Conservation (phyloP, 768 basidiomycete genomes). For the Candolleomyces efflorescens region DNA sequence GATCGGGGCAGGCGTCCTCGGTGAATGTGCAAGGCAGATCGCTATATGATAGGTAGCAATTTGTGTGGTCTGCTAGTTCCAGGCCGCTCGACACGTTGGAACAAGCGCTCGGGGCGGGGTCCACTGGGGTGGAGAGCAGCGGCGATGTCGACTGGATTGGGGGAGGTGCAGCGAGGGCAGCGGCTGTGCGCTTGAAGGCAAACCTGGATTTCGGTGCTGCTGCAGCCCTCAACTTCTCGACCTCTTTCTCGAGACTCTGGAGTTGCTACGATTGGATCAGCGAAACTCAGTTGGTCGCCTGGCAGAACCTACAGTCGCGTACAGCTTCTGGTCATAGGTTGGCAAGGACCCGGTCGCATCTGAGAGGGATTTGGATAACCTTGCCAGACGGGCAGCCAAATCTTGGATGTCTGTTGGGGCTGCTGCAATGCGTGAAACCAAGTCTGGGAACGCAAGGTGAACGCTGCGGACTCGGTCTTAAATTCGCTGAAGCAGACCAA, state of each 20-base stretch:
- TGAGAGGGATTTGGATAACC: constrained; percentile 55
- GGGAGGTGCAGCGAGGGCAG: constrained; percentile 9
- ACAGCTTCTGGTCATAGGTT: constrained; percentile 70
- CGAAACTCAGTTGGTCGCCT: background rate
- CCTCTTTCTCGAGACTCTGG: constrained; percentile 40
- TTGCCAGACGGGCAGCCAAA: constrained; percentile 48
- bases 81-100: constrained; percentile 29
- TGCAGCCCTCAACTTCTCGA: constrained; percentile 4
- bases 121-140: constrained; percentile 4
- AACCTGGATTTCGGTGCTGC: constrained; percentile 55
- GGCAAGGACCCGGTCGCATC: constrained; percentile 66
- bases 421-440: constrained; percentile 42
- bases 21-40: constrained; percentile 24
- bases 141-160: background rate
- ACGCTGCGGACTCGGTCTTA: constrained; percentile 4
- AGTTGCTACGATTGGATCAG: constrained; percentile 39
- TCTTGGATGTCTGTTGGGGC: constrained; percentile 36
- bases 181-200: constrained; percentile 48
- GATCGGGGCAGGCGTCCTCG: constrained; percentile 37
- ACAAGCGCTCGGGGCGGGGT: background rate
- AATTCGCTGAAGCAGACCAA: constrained; percentile 39
- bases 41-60: constrained; percentile 41
- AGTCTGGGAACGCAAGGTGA: constrained; percentile 30
- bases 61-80: constrained; percentile 40
- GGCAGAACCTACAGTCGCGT: constrained; percentile 51